Conservation (phyloP, 805 yeast species). For the Metschnikowia lunata region DNA sequence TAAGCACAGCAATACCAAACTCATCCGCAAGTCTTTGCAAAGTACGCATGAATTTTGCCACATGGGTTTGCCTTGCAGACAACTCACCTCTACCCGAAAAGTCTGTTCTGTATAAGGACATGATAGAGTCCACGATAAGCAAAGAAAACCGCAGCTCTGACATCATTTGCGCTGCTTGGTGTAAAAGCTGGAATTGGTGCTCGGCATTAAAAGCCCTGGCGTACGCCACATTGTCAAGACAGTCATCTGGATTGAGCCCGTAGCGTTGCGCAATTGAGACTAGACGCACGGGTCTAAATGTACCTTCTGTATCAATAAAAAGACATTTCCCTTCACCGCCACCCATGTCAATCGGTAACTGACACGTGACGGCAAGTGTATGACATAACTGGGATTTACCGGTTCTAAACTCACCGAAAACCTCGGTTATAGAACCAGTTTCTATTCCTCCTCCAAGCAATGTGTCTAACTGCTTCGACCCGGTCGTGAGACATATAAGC, state of each 20-base stretch:
- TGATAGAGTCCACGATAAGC: slow-evolving; percentile 92
- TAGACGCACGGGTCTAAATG: slow-evolving; percentile 88
- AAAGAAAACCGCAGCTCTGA: slow-evolving; percentile 86
- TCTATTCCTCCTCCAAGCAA: slow-evolving; percentile 95
- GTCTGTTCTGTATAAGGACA: slow-evolving; percentile 95
- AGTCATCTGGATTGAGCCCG: slow-evolving; percentile 88
- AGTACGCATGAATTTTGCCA: slow-evolving; percentile 87
- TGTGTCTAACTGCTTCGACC: slow-evolving; percentile 90
- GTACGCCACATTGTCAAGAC: slow-evolving; percentile 94
- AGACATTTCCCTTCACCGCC: slow-evolving; percentile 98
- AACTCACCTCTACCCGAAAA: slow-evolving; percentile 93
- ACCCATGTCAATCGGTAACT: slow-evolving; percentile 91
- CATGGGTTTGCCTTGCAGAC: slow-evolving; percentile 90
- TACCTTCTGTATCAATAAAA: slow-evolving; percentile 95
- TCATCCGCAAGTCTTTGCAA: slow-evolving; percentile 94
- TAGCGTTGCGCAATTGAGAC: slow-evolving; percentile 87
- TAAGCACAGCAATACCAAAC: slow-evolving; percentile 94
- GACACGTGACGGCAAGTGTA: slow-evolving; percentile 94
- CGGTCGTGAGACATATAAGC: slow-evolving; percentile 89
- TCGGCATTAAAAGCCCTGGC: slow-evolving; percentile 97
- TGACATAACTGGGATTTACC: slow-evolving; percentile 97
- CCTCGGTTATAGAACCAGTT: slow-evolving; percentile 94
- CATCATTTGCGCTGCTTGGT: slow-evolving; percentile 95
- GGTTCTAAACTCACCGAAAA: slow-evolving; percentile 95
- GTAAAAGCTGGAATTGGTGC: slow-evolving; percentile 82